These are phyloP conservation scores for Zygosaccharomyces pseudobailii DNA, from an alignment of 1,139 yeast species.

Conservation along the genomic window DNA sequence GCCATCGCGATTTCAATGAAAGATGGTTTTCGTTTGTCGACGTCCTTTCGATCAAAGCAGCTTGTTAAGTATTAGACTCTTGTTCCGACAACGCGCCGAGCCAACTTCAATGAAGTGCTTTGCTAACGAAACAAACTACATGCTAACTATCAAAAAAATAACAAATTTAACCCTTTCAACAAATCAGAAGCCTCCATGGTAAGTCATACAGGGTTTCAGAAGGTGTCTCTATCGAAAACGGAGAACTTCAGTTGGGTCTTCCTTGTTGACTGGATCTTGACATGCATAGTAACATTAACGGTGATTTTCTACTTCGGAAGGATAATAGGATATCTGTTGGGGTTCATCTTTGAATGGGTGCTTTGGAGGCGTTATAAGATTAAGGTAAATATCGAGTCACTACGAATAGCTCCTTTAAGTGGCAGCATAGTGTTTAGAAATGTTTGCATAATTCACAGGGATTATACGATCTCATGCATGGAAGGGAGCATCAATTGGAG, in stretches of 20 bases:
- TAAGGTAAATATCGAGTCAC: constrained; percentile 61
- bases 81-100: neutral
- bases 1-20: constrained; percentile 6
- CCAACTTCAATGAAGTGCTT: neutral
- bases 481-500: constrained; percentile 82
- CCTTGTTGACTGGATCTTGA: constrained; percentile 73
- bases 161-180: neutral
- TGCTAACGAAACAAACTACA: neutral
- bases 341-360: constrained; percentile 46
- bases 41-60: neutral
- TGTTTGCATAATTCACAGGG: constrained; percentile 61
- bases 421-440: constrained; percentile 80
- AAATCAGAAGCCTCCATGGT: constrained; percentile 10
- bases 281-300: constrained; percentile 56
- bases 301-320: constrained; percentile 75
- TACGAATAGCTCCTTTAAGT: constrained; percentile 71
- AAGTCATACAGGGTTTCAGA: constrained; percentile 18
- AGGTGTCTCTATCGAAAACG: constrained; percentile 20
- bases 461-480: constrained; percentile 64
- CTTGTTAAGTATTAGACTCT: neutral
- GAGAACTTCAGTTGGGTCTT: constrained; percentile 71
- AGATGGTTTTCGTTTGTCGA: neutral
- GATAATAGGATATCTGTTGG: constrained; percentile 56
- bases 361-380: constrained; percentile 62
- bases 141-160: neutral